Evolutionary conservation across 768 basidiomycete species (phyloP).

Genomic region (Lactarius sanguifluus): DNA sequence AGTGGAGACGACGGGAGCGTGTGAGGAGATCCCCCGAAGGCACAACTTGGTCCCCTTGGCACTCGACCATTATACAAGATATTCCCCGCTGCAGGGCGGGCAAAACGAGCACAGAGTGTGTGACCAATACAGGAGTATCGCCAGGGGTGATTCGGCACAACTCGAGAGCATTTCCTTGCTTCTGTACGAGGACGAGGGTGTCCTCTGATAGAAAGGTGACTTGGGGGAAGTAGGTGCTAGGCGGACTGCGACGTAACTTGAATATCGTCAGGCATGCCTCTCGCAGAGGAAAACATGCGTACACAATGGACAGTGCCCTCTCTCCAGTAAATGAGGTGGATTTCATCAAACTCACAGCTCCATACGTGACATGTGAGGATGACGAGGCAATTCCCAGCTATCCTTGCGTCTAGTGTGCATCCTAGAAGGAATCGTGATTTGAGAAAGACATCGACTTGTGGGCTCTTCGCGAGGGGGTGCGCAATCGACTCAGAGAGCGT

Average conservation of each 20-base stretch:
- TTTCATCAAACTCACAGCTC: slow-evolving; percentile 23
- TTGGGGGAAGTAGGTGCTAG: slow-evolving; percentile 24
- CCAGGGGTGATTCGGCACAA: slow-evolving; percentile 17
- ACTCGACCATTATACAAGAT: slow-evolving; percentile 22
- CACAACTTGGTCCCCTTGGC: slow-evolving; percentile 24
- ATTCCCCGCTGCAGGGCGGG: slow-evolving; percentile 22
- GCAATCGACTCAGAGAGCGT: slow-evolving; percentile 20
- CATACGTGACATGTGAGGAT: slow-evolving; percentile 25
- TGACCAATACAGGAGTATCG: slow-evolving; percentile 14
- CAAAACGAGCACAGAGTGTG: slow-evolving; percentile 20
- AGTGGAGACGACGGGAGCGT: slow-evolving; percentile 16
- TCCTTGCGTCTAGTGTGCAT: slow-evolving; percentile 21
- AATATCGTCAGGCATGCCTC: not conserved
- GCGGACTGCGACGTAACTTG: slow-evolving; percentile 23
- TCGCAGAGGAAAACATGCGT: not conserved
- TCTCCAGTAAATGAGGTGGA: slow-evolving; percentile 24
- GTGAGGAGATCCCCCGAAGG: slow-evolving; percentile 3
- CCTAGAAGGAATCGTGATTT: slow-evolving; percentile 24
- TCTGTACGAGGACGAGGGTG: slow-evolving; percentile 20
- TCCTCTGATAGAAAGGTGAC: slow-evolving; percentile 24
- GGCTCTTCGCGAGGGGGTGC: slow-evolving; percentile 21
- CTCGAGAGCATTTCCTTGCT: slow-evolving; percentile 25
- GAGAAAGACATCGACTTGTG: slow-evolving; percentile 18
- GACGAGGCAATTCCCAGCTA: slow-evolving; percentile 19
- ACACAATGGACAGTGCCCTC: slow-evolving; percentile 20